phyloP scores from a whole-genome alignment of 345 rosid species.

The Abelmoschus esculentus region DNA sequence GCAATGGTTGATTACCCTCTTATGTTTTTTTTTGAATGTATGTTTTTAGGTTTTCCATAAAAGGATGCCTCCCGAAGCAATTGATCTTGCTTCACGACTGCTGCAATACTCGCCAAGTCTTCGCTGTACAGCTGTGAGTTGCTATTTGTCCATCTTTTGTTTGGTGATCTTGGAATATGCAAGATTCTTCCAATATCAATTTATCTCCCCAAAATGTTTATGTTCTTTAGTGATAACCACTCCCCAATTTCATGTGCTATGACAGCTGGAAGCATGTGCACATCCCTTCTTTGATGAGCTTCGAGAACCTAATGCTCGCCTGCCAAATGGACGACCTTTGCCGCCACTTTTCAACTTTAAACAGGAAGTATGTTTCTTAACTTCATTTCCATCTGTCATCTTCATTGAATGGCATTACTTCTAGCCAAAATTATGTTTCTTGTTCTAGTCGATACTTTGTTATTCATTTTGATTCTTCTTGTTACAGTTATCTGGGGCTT shows the following conservation, averaged over 20 bases:
- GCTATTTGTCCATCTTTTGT: neutral
- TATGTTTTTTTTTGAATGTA: neutral
- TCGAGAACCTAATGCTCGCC: conserved; percentile 49
- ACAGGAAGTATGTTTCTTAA: conserved; percentile 44
- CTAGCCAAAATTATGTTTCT: neutral
- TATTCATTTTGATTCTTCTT: conserved; percentile 3
- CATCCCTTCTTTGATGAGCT: conserved; percentile 69
- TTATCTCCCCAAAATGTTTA: neutral
- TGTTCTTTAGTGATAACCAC: neutral
- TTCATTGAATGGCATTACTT: neutral
- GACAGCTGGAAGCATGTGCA: conserved; percentile 61
- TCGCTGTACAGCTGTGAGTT: conserved; percentile 75
- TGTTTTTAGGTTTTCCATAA: conserved; percentile 58
- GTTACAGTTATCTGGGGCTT: conserved; percentile 52
- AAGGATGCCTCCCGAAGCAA: conserved; percentile 84
- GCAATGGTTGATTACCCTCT: neutral
- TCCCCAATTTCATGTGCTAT: neutral
- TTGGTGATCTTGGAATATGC: neutral
- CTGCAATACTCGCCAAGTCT: conserved; percentile 87
- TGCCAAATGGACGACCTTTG: conserved; percentile 49
- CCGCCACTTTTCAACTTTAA: conserved; percentile 64
- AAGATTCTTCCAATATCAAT: neutral
- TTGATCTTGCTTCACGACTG: conserved; percentile 74
- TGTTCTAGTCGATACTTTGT: neutral
- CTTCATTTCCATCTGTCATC: neutral